A percentile compares a stretch with the other conserved stretches of the same genome.
Conservation (phyloP, 139 green algal species). For the Tetratostichococcus sp. region DNA sequence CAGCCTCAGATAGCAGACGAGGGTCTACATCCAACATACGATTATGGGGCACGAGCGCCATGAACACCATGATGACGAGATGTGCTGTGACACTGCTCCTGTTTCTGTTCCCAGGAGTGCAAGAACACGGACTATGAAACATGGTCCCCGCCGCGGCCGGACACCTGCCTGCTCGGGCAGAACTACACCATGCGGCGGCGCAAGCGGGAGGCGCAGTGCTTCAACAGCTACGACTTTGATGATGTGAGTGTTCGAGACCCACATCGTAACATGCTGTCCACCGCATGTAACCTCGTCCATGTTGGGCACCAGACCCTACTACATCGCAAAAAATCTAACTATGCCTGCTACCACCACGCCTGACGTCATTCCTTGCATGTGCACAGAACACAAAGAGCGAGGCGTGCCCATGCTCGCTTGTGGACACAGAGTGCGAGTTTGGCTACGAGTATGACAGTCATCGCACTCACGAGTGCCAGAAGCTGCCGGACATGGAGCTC, state of each 20-base stretch:
- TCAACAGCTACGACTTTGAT: conserved; percentile 54
- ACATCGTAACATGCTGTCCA: too few relatives aligned
- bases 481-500: conserved; percentile 16
- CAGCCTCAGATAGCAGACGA: too few relatives aligned
- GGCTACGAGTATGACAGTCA: conserved; percentile 46
- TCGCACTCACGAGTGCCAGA: conserved; percentile 4
- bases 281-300: too few relatives aligned
- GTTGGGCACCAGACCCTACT: too few relatives aligned
- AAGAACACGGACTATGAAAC: conserved; percentile 38
- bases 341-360: not conserved
- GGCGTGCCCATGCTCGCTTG: not conserved
- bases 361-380: too few relatives aligned
- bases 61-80: too few relatives aligned
- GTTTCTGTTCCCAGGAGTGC: conserved; percentile 46
- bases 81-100: too few relatives aligned
- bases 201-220: conserved; percentile 45
- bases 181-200: conserved; percentile 40
- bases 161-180: conserved; percentile 34
- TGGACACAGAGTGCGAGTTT: conserved; percentile 73
- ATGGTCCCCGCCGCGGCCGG: conserved; percentile 21
- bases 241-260: not conserved
- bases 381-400: not conserved
- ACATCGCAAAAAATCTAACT: too few relatives aligned
- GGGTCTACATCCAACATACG: too few relatives aligned
- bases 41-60: too few relatives aligned